Evolutionary conservation across 345 rosid species (phyloP), one percentile per base, ranked within the genome.

Genomic region (Hevea brasiliensis): DNA sequence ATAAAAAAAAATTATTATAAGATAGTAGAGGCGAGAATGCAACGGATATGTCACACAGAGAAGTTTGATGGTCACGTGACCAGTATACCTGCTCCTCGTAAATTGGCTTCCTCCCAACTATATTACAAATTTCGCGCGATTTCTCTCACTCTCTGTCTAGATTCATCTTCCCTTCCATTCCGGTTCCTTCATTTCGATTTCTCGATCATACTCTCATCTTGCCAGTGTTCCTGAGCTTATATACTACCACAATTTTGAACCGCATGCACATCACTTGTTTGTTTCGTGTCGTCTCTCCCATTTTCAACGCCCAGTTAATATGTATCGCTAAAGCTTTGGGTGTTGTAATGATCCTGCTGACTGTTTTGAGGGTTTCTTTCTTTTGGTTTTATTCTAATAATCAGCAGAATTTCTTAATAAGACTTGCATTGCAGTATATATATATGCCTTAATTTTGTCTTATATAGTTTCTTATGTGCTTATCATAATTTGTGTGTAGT

Each of bases 51-150:
- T 35, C 45, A 23, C 65, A 21, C 4, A 42, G 55, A 50, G 17
- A 24, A 42, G 41, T 51, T 51, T 9, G 21, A 41, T 13, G 3
- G 51, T 21, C 63, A 69, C 63, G 72, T 69, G 72, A 56, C 37
- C 56, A 20, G 29, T 10, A 29, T 18, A 27, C 12, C 56, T 6
- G 67, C 14, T 61, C 35, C 14, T 40, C 61, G 32, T 42, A 12
- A 42, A 11, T 21, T 20, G 10, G 18, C 37, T 20, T 8, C 24
- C 26, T 10, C 41, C 44, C 8, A 60, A 71, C 67, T 12, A 60
- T 17, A 71, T 60, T 71, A 60, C 74, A 72, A 72, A 61, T 35
- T 47, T 61, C 59, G 67, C 67, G 75, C 68, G 55, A 45, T 8
- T 42, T 24, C 55, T 6, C n/a, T 57, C 73, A 4, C 47, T 18